Evolutionary conservation across 2,329 filamentous ascomycete species (phyloP).

Genomic region (Coniochaeta sp.): DNA sequence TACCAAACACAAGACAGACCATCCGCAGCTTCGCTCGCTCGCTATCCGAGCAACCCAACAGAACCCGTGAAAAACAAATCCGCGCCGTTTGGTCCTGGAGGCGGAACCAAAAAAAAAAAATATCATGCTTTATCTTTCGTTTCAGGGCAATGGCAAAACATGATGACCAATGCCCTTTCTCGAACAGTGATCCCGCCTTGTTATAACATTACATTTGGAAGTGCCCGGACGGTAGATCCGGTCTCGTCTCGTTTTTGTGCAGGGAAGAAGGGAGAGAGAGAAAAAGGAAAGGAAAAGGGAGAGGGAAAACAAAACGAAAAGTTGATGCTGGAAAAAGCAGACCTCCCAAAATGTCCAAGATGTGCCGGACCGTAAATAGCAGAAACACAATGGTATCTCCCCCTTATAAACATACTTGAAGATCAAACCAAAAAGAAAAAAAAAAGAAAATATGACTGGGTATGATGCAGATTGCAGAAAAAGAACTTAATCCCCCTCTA

Average conservation of each 20-base stretch:
- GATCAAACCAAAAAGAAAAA: not conserved
- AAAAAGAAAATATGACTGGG: slow-evolving; percentile 1
- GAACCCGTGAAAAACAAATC: not conserved
- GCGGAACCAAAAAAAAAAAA: not conserved
- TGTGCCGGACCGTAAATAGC: not conserved
- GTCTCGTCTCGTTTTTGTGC: no score
- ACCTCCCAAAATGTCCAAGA: not conserved
- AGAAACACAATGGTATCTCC: slow-evolving; percentile 1
- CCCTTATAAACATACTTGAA: not conserved
- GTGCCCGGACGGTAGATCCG: no score
- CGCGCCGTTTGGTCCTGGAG: not conserved
- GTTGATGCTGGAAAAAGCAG: not conserved
- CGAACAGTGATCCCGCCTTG: no score
- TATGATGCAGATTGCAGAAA: slow-evolving; percentile 12
- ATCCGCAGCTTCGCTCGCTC: not conserved
- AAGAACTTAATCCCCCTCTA: slow-evolving; percentile 11
- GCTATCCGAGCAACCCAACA: not conserved
- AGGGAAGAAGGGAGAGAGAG: not conserved
- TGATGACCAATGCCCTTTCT: no score
- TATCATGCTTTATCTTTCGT: not conserved
- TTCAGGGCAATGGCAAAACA: not conserved
- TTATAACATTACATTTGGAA: no score
- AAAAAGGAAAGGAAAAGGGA: slow-evolving; percentile 9
- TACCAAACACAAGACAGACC: no score
- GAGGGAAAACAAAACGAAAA: not conserved